A percentile compares a stretch with the other conserved stretches of the same genome.
Evolutionary conservation across 2,329 filamentous ascomycete genomes (phyloP).

Genomic region (Leptographium flavum): DNA sequence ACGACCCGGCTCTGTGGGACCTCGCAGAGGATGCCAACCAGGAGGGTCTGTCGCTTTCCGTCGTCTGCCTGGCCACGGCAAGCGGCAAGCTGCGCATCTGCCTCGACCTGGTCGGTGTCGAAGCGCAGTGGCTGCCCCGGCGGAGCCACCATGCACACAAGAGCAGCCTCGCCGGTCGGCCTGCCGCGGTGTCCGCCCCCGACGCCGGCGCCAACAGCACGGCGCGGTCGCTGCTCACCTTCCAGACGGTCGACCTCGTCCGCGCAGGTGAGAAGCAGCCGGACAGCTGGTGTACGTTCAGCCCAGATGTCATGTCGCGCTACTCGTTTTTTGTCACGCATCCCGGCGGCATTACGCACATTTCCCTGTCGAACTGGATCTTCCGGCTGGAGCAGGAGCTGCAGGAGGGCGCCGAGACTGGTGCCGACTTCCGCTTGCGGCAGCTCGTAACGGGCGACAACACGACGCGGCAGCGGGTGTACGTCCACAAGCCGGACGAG

Average conservation of each 20-base stretch:
- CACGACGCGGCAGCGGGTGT: slow-evolving; percentile 40
- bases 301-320: slow-evolving; percentile 43
- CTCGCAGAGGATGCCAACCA: slow-evolving; percentile 36
- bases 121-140: slow-evolving; percentile 52
- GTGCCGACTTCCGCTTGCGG: slow-evolving; percentile 47
- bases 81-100: slow-evolving; percentile 48
- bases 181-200: slow-evolving; percentile 12
- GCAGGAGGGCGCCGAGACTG: slow-evolving; percentile 37
- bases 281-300: slow-evolving; percentile 49
- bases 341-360: slow-evolving; percentile 41
- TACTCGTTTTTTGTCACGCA: slow-evolving; percentile 52
- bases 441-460: slow-evolving; percentile 44
- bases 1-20: slow-evolving; percentile 22
- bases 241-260: slow-evolving; percentile 49
- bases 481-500: slow-evolving; percentile 33
- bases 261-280: slow-evolving; percentile 37
- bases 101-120: slow-evolving; percentile 45
- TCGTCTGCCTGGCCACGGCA: slow-evolving; percentile 45
- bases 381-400: slow-evolving; percentile 50
- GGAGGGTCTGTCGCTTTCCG: slow-evolving; percentile 44
- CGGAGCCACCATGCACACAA: slow-evolving; percentile 25
- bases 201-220: slow-evolving; percentile 23
- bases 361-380: slow-evolving; percentile 48
- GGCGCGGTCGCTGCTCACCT: slow-evolving; percentile 39
- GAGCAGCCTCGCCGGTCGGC: slow-evolving; percentile 2